Base-by-base conservation (phyloP, 345 rosid species). In the Hibiscus mutabilis region DNA sequence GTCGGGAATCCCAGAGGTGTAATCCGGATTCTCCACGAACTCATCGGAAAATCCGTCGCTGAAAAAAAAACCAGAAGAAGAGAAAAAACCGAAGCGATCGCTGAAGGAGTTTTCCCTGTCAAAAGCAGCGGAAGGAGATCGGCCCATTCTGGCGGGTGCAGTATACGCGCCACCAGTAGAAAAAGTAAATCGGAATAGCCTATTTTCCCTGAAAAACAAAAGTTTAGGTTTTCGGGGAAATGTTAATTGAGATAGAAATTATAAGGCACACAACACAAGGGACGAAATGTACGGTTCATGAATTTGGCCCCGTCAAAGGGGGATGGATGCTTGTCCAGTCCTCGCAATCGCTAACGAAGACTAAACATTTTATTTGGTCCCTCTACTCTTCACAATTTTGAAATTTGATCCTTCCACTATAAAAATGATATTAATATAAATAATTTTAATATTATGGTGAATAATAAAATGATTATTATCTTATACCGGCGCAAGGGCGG, bases 1-100 rank as follows among this genome's bases (percentile, higher is more conserved):
- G 49, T 92, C 97, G 4, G 96, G 99, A 1, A 91, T 77, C 76
- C 86, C 88, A 60, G 74, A 78, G 15, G 79, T 83, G 21, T 75
- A 86, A 69, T 89, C 93, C 5, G 75, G 71, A 73, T 74, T 72
- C 22, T 19, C 7, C 2, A 22, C 31, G 15, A 69, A 18, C 31
- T 47, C 79, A 14, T 69, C 80, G 8, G 68, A 55, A 6, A 49
- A 66, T 9, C 75, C 82, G 24, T 60, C 71, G 46, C 63, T 52
- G 33, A 69, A 44, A 46, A 69, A 7, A 19, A 75, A 14, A 55
- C 61, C 53, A 65, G 83, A 68, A 15, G 82, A 47, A 7, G 44
- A 40, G 12, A 80, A 68, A 35, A 73, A 25, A 63, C 80, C 58
- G 27, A 73, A 53, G 40, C 74, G 75, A 1, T 66, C 15, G 27